Base-by-base conservation (phyloP, 495 filamentous ascomycete genomes). In the Poronia punctata region DNA sequence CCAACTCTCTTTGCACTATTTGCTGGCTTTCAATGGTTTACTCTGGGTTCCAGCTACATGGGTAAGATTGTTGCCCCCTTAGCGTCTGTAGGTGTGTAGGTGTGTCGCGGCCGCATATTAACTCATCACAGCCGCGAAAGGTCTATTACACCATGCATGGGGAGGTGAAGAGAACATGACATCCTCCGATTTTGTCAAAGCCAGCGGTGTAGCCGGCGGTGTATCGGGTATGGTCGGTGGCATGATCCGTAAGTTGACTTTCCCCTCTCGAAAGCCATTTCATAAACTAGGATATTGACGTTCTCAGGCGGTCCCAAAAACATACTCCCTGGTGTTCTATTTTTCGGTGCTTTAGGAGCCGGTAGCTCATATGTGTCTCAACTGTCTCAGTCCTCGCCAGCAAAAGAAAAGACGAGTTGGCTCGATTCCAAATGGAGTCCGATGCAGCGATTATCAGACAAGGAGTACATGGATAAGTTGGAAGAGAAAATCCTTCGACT, bases 371-470 rank as follows among this genome's bases (percentile, higher is more conserved):
- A 53, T 34, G 2, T 52, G 22, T 41, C 47, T 15, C 44, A 51
- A 27, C 39, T 20, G 11, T 5, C 27, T 18, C 32, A 25, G 9
- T 20, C 26, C 17, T 11, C 15, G 16, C 50, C 41, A 10, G 22
- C 35, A 28, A 46, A 48, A 20, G 34, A 35, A 17, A 57, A 49
- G 37, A 43, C 36, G 9, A 48, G 55, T 9, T 63, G 67, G 54
- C 45, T 75, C 38, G 62, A 61, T 31, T 84, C 82, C 8, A 85
- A 79, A 66, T 95, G 82, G 82, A 88, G 83, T 52, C 92, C 90
- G 2, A 59, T 96, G 42, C 86, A 74, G 37, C 68, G 67, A 9
- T 59, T 98, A 15, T 81, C 79, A 1, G 80, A 95, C 52, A 70
- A 83, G 35, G 83, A 95, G 20, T 98, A 95, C 49, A 75, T 72